Evolutionary conservation across 164 flowering plant species (phyloP), one percentile per base, ranked within the genome.

Genomic region (Saururus chinensis): DNA sequence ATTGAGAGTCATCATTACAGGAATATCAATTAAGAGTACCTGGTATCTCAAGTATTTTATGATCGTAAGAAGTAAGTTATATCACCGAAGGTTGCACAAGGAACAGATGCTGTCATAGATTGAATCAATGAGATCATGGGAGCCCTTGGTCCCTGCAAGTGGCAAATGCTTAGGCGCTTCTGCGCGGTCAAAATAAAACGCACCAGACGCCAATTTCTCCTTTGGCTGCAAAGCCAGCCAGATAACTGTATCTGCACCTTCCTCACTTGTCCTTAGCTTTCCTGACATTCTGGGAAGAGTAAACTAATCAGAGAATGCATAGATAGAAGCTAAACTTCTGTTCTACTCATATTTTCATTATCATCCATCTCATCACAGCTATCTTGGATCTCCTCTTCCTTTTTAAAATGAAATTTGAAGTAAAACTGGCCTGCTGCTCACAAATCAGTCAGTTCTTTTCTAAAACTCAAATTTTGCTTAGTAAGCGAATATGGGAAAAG

Each of bases 181-280:
- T 9, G 87, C 87, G 69, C 98, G 83, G 66, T 89, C 96, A 60
- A 92, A 92, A 68, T 89, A 92, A 51, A 92, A 87, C 23, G 81
- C 80, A 66, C 98, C 96, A 0, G 95, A 72, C 4, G 59, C 81
- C 70, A 92, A 55, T 40, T 80, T 86, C 63, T 89, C 89, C 68
- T 84, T 85, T 4, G 96, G 95, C 71, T 84, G 96, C 68, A 84
- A 71, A 64, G 96, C 95, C 68, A 92, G 64, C 98, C 98, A 92
- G 25, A 89, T 60, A 20, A 89, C 56, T 0, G 95, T 92, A 69
- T 92, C 98, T 17, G 98, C 98, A 23, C 96, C 96, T 74, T 89
- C 81, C 65, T 83, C 85, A 19, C 80, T 86, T 19, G 92, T 79
- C 70, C 96, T 81, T 12, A 89, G 82, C 55, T 86, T 89, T 59